Conservation (phyloP, 805 yeast species). For the Ogataea chonburiensis region DNA sequence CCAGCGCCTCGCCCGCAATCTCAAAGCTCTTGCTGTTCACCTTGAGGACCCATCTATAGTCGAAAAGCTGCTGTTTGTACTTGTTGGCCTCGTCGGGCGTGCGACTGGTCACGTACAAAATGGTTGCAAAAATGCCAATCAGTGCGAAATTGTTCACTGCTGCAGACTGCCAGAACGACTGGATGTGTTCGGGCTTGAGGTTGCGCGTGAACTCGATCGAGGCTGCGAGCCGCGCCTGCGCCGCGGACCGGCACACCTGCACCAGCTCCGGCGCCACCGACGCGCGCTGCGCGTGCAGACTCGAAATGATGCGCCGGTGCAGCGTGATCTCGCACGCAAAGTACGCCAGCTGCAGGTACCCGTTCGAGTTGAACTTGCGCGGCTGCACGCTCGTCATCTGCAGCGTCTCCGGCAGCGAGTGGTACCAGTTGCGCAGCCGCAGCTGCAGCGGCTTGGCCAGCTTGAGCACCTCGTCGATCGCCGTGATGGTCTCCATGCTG, state of each 20-base stretch:
- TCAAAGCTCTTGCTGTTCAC: conserved; percentile 74
- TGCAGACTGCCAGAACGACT: conserved; percentile 87
- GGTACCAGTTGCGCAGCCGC: conserved; percentile 73
- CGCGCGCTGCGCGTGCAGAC: conserved; percentile 38
- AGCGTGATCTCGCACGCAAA: conserved; percentile 87
- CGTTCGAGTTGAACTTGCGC: conserved; percentile 67
- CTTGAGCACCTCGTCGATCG: conserved; percentile 66
- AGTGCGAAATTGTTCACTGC: conserved; percentile 75
- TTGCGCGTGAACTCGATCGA: conserved; percentile 77
- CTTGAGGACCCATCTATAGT: conserved; percentile 74
- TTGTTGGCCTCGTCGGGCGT: conserved; percentile 59
- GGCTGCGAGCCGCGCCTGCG: conserved; percentile 75
- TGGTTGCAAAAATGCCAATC: conserved; percentile 85
- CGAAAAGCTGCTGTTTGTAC: conserved; percentile 67
- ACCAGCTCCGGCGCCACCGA: conserved; percentile 52
- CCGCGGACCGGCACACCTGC: conserved; percentile 79
- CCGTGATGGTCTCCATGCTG: conserved; percentile 54
- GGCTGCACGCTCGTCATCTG: conserved; percentile 63
- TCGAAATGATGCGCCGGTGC: conserved; percentile 72
- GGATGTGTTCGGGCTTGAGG: conserved; percentile 77
- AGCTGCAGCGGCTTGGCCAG: conserved; percentile 81
- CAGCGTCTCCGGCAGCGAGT: conserved; percentile 59
- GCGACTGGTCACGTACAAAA: conserved; percentile 67
- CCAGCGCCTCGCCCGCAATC: conserved; percentile 73
- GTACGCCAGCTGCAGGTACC: conserved; percentile 78